Base-by-base conservation (phyloP, 441 rosid genomes). In the Pelargonium cotyledonis region DNA sequence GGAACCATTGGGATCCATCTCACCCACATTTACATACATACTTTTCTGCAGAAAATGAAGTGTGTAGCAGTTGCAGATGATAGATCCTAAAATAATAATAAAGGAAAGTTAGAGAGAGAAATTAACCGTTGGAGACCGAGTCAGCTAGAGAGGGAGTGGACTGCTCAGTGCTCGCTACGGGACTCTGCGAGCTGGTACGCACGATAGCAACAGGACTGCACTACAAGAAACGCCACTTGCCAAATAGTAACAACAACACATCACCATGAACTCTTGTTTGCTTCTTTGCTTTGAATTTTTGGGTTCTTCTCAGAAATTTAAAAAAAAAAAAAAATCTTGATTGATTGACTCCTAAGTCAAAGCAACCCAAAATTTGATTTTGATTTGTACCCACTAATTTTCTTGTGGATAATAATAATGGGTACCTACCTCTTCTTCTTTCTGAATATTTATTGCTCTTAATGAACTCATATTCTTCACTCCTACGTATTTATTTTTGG, bases 391-490 rank as follows among this genome's bases (percentile, higher is more conserved):
- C 60, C 60, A 16, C 19, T 16, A 53, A 53, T 53, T 53, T n/a
- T 53, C 60, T 5, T 3, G 60, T n/a, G 64, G 64, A 3, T 8
- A 53, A 53, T 53, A 21, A 21, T 8, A n/a, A n/a, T n/a, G n/a
- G n/a, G n/a, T n/a, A n/a, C n/a, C n/a, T n/a, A n/a, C n/a, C n/a
- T n/a, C n/a, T n/a, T n/a, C n/a, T n/a, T n/a, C n/a, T n/a, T n/a
- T n/a, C n/a, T n/a, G n/a, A n/a, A n/a, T n/a, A n/a, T n/a, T n/a
- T n/a, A n/a, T n/a, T n/a, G n/a, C n/a, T n/a, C n/a, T 47, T 63
- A 63, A 43, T 63, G 67, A 5, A 1, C 64, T 63, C 78, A 69
- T 72, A 14, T 69, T 46, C 66, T 63, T 71, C 80, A 49, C 35
- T 19, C 62, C n/a, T 47, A 4, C 12, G 15, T 9, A 72, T 72